Evolutionary conservation across 108 stramenopile genomes (phyloP).

Genomic region (Nannochloropsis gaditana): DNA sequence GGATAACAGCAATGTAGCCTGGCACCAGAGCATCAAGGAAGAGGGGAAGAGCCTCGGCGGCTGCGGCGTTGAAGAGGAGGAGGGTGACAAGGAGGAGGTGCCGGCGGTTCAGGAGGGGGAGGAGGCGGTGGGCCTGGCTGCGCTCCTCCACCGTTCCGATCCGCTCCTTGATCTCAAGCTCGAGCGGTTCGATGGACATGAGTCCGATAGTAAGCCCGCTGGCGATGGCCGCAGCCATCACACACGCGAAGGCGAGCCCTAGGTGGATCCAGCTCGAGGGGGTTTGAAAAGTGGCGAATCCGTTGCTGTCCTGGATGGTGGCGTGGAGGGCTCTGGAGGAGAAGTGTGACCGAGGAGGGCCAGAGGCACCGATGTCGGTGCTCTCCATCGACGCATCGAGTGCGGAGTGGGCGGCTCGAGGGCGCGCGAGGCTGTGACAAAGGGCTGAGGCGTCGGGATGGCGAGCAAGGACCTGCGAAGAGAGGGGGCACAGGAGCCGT

Average conservation of each 20-base stretch:
- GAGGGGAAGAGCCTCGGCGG: constrained; percentile 73
- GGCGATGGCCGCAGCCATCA: neutral
- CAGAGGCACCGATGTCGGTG: too few species aligned
- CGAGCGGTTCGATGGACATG: constrained; percentile 72
- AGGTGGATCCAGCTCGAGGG: neutral
- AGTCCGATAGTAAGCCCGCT: constrained; percentile 90
- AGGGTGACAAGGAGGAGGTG: constrained; percentile 86
- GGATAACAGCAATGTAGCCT: constrained; percentile 65
- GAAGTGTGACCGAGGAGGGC: too few species aligned
- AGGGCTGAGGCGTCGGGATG: too few species aligned
- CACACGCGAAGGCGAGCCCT: neutral
- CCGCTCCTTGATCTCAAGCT: constrained; percentile 59
- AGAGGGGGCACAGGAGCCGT: too few species aligned
- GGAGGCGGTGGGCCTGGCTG: constrained; percentile 44
- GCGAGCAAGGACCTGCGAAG: too few species aligned
- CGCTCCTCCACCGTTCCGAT: constrained; percentile 42
- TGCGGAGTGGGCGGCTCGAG: too few species aligned
- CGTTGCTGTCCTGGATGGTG: neutral
- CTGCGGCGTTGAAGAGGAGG: constrained; percentile 70
- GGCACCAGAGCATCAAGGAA: constrained; percentile 82
- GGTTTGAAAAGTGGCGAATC: neutral
- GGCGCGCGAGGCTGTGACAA: too few species aligned
- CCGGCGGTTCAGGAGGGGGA: constrained; percentile 58
- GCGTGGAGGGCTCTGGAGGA: neutral
- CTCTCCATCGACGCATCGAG: too few species aligned